Conservation (phyloP, 2,329 filamentous ascomycete genomes). For the Whalleya microplaca region DNA sequence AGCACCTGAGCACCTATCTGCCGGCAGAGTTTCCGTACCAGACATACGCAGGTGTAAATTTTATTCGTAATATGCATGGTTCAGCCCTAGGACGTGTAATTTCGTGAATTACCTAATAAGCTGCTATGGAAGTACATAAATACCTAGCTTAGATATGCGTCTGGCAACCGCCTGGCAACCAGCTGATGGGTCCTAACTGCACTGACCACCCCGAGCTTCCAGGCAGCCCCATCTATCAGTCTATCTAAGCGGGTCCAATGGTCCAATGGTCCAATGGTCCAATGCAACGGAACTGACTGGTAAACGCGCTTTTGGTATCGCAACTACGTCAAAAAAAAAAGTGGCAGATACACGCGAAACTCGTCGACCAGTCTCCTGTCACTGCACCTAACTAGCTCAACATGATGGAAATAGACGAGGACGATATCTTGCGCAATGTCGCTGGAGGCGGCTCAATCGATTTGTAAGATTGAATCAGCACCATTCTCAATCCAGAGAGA, state of each 20-base stretch:
- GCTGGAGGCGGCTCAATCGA: constrained; percentile 58
- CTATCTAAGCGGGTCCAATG: not conserved
- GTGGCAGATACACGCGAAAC: constrained; percentile 16
- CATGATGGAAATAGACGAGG: constrained; percentile 62
- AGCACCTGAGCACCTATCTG: too few relatives aligned
- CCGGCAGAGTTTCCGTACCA: too few relatives aligned
- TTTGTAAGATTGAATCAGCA: constrained; percentile 48
- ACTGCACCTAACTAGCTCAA: constrained; percentile 12
- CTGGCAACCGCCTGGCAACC: too few relatives aligned
- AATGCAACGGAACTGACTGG: constrained; percentile 2
- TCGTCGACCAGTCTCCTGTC: not conserved
- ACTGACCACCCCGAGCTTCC: too few relatives aligned
- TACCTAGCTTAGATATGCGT: too few relatives aligned
- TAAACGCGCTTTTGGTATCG: constrained; percentile 15
- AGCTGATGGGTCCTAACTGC: too few relatives aligned
- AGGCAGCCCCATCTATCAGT: not conserved
- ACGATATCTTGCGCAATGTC: constrained; percentile 51
- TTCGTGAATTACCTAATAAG: too few relatives aligned
- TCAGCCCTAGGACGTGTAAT: too few relatives aligned
- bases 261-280: not conserved
- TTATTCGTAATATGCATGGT: too few relatives aligned
- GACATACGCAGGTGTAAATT: too few relatives aligned
- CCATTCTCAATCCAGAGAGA: constrained; percentile 1
- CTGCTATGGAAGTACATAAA: too few relatives aligned
- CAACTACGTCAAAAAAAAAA: constrained; percentile 25